phyloP scores from a whole-genome alignment of 768 basidiomycete species.

The Russula vinacea region DNA sequence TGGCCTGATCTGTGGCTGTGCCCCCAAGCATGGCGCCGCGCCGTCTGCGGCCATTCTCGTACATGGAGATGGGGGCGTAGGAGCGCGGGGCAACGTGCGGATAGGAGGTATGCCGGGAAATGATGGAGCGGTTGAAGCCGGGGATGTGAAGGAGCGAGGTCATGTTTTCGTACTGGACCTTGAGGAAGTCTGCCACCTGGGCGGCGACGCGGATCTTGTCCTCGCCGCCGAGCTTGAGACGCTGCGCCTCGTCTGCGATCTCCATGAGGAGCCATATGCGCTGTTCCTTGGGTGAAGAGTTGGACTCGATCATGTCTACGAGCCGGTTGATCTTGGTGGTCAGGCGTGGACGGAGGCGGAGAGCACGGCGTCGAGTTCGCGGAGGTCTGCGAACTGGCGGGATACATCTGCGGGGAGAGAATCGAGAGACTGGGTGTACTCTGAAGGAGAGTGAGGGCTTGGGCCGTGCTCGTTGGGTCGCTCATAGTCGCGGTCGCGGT shows the following conservation, averaged over 20 bases:
- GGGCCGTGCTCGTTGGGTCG: constrained; percentile 43
- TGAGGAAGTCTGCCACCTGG: constrained; percentile 85
- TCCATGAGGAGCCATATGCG: constrained; percentile 85
- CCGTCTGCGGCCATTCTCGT: constrained; percentile 60
- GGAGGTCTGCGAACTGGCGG: constrained; percentile 89
- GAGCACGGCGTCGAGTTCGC: constrained; percentile 97
- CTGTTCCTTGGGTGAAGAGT: constrained; percentile 57
- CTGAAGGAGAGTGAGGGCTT: constrained; percentile 69
- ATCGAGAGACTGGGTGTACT: constrained; percentile 91
- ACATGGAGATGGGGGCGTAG: constrained; percentile 56
- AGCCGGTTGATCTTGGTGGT: constrained; percentile 75
- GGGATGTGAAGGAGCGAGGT: constrained; percentile 58
- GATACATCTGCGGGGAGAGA: constrained; percentile 92
- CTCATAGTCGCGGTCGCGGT: constrained; percentile 20
- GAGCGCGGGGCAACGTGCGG: constrained; percentile 71
- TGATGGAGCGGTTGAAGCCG: constrained; percentile 53
- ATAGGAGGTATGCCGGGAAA: constrained; percentile 65
- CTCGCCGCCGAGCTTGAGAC: constrained; percentile 91
- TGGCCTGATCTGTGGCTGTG: constrained; percentile 48
- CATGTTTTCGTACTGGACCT: constrained; percentile 59
- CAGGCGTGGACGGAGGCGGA: constrained; percentile 82
- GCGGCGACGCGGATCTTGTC: constrained; percentile 97
- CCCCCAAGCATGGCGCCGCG: constrained; percentile 53
- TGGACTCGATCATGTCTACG: constrained; percentile 70
- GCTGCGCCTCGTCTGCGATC: constrained; percentile 89